Evolutionary conservation across 352 stramenopile species (phyloP).

Genomic region (Globisporangium spiculum): DNA sequence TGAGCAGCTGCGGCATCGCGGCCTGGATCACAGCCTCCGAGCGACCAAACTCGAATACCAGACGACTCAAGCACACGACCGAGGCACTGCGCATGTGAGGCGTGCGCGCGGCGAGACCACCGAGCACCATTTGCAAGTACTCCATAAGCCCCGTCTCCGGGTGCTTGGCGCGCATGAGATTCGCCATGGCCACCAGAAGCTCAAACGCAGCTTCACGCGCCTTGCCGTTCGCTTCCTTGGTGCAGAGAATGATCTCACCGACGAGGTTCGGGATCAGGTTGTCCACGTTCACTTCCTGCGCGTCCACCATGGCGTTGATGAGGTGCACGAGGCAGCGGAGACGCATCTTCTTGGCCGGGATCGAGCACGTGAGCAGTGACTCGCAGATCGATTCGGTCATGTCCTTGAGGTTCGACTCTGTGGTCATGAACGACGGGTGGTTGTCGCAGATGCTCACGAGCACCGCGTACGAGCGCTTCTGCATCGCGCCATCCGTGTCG

Average conservation of each 20-base stretch:
- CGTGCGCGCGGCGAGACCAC: constrained; percentile 90
- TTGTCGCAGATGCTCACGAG: constrained; percentile 86
- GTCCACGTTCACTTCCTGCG: constrained; percentile 71
- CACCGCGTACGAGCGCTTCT: constrained; percentile 87
- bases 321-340: constrained; percentile 88
- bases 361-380: constrained; percentile 92
- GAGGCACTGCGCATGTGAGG: constrained; percentile 95
- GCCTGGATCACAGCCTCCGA: constrained; percentile 58
- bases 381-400: constrained; percentile 93
- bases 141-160: constrained; percentile 73
- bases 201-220: constrained; percentile 87
- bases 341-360: constrained; percentile 95
- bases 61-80: constrained; percentile 91
- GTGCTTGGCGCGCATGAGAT: constrained; percentile 65
- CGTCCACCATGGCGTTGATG: constrained; percentile 71
- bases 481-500: constrained; percentile 82
- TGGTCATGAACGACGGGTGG: constrained; percentile 74
- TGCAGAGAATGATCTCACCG: constrained; percentile 95
- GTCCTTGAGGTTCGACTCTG: constrained; percentile 85
- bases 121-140: constrained; percentile 93
- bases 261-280: constrained; percentile 90
- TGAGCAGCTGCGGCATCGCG: constrained; percentile 87
- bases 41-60: constrained; percentile 94
- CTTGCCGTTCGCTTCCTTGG: constrained; percentile 96
- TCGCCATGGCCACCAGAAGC: constrained; percentile 81